Conservation (phyloP, 1,139 yeast species). For the Scheffersomyces titani region DNA sequence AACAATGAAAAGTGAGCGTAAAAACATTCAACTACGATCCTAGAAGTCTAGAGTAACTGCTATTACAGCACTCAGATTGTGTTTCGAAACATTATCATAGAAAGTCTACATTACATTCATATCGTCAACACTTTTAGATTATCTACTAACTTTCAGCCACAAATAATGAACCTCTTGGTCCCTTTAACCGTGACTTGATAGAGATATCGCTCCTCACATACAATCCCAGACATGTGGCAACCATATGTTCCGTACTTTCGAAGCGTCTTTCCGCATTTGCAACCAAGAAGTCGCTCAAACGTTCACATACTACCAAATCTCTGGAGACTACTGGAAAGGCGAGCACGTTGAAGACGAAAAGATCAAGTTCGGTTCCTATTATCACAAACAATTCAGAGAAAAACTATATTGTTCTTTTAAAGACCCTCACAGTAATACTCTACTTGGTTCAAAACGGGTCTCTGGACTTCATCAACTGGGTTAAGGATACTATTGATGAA, state of each 20-base stretch:
- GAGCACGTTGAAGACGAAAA: neutral
- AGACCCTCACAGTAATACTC: conserved; percentile 36
- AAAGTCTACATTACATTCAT: neutral
- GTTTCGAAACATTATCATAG: neutral
- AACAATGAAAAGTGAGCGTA: too few relatives aligned
- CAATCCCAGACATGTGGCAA: conserved; percentile 15
- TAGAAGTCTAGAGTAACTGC: too few relatives aligned
- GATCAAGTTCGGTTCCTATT: neutral
- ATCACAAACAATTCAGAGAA: conserved; percentile 2
- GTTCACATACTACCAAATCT: conserved; percentile 1
- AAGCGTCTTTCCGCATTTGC: conserved; percentile 10
- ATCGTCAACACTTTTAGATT: neutral
- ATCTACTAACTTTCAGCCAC: conserved; percentile 23
- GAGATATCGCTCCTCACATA: conserved; percentile 33
- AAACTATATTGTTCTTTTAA: conserved; percentile 26
- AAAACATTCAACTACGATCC: too few relatives aligned
- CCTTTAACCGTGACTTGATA: conserved; percentile 37
- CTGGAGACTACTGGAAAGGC: neutral
- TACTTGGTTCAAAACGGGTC: conserved; percentile 44
- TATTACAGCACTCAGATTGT: too few relatives aligned
- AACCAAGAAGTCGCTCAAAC: neutral
- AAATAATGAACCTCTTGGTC: conserved; percentile 41
- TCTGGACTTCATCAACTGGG: conserved; percentile 32
- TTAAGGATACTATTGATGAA: conserved; percentile 13
- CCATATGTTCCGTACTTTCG: conserved; percentile 15